Conservation (phyloP, 2,329 filamentous ascomycete genomes). For the Proliferodiscus dingleyae region DNA sequence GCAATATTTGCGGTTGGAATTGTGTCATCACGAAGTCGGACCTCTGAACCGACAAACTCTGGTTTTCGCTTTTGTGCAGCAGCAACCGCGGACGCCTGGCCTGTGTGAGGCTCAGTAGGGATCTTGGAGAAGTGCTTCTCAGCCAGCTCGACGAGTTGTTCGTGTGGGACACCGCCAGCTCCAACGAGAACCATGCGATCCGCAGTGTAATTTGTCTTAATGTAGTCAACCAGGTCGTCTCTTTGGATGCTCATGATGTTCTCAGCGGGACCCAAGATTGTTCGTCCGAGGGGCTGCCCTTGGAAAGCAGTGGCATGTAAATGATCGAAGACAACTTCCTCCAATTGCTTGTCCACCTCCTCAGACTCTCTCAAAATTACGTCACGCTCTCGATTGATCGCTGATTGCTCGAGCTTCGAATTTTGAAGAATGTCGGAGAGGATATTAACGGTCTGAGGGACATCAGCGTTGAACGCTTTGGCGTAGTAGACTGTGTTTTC, state of each 20-base stretch:
- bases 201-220: constrained; percentile 99
- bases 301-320: constrained; percentile 98
- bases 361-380: constrained; percentile 98
- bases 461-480: constrained; percentile 97
- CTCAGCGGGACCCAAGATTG: constrained; percentile 94
- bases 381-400: constrained; percentile 96
- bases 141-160: constrained; percentile 89
- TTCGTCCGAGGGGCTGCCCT: constrained; percentile 91
- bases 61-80: constrained; percentile 73
- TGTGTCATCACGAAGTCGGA: constrained; percentile 92
- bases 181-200: constrained; percentile 99
- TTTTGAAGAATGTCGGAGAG: constrained; percentile 99
- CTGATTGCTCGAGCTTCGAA: constrained; percentile 90
- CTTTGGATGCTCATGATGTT: constrained; percentile 97
- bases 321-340: constrained; percentile 99
- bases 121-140: constrained; percentile 90
- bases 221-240: constrained; percentile 88
- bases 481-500: constrained; percentile 99
- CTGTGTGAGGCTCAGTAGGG: constrained; percentile 68
- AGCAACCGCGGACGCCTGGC: constrained; percentile 66
- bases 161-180: constrained; percentile 88
- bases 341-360: constrained; percentile 99
- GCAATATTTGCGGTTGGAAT: constrained; percentile 96
- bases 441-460: constrained; percentile 94
- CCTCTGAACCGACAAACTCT: constrained; percentile 94